Base-by-base conservation (phyloP, 1,139 yeast genomes). In the Zhuliangozyma blackwelliae region DNA sequence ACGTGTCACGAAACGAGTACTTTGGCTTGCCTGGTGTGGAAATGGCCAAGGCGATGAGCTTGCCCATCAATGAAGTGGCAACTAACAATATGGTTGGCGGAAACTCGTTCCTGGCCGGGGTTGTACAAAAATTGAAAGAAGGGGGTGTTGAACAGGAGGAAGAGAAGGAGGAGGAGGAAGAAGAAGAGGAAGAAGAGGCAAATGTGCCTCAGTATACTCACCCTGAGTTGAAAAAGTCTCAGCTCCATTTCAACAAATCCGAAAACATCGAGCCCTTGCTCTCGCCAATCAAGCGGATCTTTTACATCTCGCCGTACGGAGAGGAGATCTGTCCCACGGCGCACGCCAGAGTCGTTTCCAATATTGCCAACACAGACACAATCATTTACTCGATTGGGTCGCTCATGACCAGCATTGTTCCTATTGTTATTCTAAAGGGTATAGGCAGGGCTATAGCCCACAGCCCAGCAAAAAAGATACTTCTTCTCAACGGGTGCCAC, bases 251-350 rank as follows among this genome's bases (percentile, higher is more conserved):
- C 52, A 72, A 76, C 41, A 84, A 82, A 51, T 59, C 73, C 19
- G 77, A 65, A 11, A 56, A 58, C 21, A 68, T 71, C 8, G 68
- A 66, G 27, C 88, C 92, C 0, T 65, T 89, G 20, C 68, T 79
- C n/a, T 77, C 95, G 0, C 94, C 95, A 1, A 81, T 89, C 10
- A 68, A 75, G 28, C 63, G 92, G 23, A 75, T 89, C 7, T 82
- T 80, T 49, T 90, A 90, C 53, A 83, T 89, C 34, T 85, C 90
- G 25, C 94, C 95, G 0, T 86, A 85, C 51, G 96, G 96, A 1
- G 88, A 85, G 51, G 96, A 88, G 52, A 84, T 87, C 26, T 77
- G 82, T 46, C 96, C 97, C 3, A 60, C 69, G 21, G 92, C 94
- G 2, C 83, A 83, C 47, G 62, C 78, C 6, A 66, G 86, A 40